Base-by-base conservation (phyloP, 768 basidiomycete species). In the Boletellus emodensis region DNA sequence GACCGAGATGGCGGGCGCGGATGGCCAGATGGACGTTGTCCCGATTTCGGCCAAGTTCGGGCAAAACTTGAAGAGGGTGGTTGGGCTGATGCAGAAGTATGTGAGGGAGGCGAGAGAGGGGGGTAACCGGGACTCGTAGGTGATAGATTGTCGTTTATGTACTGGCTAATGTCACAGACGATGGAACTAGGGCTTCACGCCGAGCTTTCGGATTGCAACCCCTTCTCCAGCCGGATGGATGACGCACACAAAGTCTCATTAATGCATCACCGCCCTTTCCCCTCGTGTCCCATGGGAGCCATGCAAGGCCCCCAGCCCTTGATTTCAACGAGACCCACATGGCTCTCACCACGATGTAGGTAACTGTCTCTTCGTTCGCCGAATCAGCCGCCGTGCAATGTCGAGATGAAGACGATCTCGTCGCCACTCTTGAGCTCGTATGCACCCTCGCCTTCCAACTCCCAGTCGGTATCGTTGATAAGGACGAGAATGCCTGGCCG, bases 391-490 rank as follows among this genome's bases (percentile, higher is more conserved):
- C 95, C 95, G 61, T 98, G 95, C 43, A 98, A 70, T 0, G 94
- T 97, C 18, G 92, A 95, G 53, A 99, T 98, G 67, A 99, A 95
- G 14, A 97, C 91, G 54, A 98, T 80, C 71, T 94, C 90, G 64
- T 99, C 96, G 0, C 80, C 76, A 30, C 83, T 72, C 65, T 87
- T 72, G 50, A 98, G 71, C 54, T 71, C 74, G 65, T 95, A 96
- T 6, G 88, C 85, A 18, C 90, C 85, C 66, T 97, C 95, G 32
- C 92, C 93, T 66, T 97, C 95, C 6, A 98, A 75, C 68, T 98
- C 94, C 95, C 95, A 97, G 61, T 98, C 95, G 1, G 90, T 90
- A 60, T 95, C 90, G 62, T 98, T 98, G 47, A 99, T 82, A n/a
- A 99, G 75, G 4, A 98, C 95, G 3, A 99, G 75, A 34, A 99